A percentile compares a stretch with the other conserved stretches of the same genome.
Conservation (phyloP, 1,284 basidiomycete species). For the Cutaneotrichosporon cavernicola region DNA sequence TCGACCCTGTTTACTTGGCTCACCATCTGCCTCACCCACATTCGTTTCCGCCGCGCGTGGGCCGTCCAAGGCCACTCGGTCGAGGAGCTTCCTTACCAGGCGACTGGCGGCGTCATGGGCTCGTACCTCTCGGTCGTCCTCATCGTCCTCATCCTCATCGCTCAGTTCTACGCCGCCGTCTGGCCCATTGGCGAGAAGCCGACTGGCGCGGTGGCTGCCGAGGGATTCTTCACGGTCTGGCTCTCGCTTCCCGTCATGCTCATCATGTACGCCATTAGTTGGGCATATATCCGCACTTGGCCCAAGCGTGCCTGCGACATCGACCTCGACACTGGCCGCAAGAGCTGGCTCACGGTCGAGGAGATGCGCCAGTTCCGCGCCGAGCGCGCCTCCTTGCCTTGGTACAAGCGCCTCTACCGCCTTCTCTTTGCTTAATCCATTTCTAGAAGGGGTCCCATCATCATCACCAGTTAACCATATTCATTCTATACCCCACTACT, state of each 20-base stretch:
- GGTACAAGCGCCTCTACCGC: conserved; percentile 41
- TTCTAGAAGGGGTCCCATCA: background rate
- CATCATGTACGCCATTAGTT: conserved; percentile 45
- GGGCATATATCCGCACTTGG: conserved; percentile 47
- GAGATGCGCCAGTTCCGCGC: conserved; percentile 42
- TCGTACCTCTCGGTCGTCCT: conserved; percentile 53
- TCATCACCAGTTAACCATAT: background rate
- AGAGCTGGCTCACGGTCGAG: conserved; percentile 53
- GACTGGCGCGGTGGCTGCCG: conserved; percentile 39
- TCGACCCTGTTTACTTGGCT: conserved; percentile 57
- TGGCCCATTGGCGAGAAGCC: conserved; percentile 23
- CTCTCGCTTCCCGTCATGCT: conserved; percentile 51
- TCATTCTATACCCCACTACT: background rate
- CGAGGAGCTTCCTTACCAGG: conserved; percentile 55
- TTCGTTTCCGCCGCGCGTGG: conserved; percentile 56
- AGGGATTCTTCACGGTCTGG: conserved; percentile 54
- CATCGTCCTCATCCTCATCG: conserved; percentile 44
- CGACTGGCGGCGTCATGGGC: conserved; percentile 54
- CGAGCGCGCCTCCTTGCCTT: conserved; percentile 40
- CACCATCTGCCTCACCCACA: conserved; percentile 35
- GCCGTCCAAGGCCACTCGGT: conserved; percentile 46
- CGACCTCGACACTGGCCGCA: conserved; percentile 55
- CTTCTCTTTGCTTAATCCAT: conserved; percentile 34
- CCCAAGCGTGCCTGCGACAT: conserved; percentile 50
- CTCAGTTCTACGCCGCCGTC: conserved; percentile 45